A percentile compares a stretch with the other conserved stretches of the same genome.
These are phyloP conservation scores for Leccinum rimulosum DNA, from an alignment of 768 basidiomycete species.

Conservation along the genomic window DNA sequence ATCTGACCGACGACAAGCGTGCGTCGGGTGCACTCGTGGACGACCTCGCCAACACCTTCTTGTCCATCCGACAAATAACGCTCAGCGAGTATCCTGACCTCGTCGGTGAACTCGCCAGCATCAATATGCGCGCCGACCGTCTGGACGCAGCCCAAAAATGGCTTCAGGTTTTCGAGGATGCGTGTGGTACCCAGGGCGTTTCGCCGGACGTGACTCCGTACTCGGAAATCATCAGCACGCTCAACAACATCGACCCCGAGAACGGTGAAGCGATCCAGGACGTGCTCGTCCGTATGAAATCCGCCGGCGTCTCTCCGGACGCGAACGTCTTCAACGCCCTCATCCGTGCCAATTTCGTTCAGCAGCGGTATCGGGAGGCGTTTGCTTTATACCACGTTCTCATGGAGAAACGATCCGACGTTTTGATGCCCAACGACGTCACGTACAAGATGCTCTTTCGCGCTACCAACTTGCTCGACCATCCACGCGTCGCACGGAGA, in stretches of 20 bases:
- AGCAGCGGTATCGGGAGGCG: slow-evolving; percentile 32
- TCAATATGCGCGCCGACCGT: slow-evolving; percentile 34
- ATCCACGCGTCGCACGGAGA: slow-evolving; percentile 24
- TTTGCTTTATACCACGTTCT: slow-evolving; percentile 45
- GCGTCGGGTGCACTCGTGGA: slow-evolving; percentile 19
- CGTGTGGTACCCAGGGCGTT: slow-evolving; percentile 17
- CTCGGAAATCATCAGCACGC: slow-evolving; percentile 37
- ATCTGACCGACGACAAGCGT: slow-evolving; percentile 16
- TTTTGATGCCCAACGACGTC: slow-evolving; percentile 38
- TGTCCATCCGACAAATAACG: slow-evolving; percentile 14
- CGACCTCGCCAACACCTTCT: slow-evolving; percentile 21
- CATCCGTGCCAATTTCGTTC: slow-evolving; percentile 39
- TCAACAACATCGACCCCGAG: slow-evolving; percentile 31
- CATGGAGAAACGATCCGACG: slow-evolving; percentile 29
- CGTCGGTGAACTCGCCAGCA: slow-evolving; percentile 37
- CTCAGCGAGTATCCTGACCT: slow-evolving; percentile 32
- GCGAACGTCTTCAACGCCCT: slow-evolving; percentile 48
- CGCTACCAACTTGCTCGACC: slow-evolving; percentile 18
- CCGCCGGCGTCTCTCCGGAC: slow-evolving; percentile 37
- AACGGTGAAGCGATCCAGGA: slow-evolving; percentile 33
- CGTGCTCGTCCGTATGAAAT: slow-evolving; percentile 40
- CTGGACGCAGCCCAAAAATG: slow-evolving; percentile 31
- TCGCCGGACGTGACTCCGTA: slow-evolving; percentile 31
- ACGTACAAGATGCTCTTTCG: slow-evolving; percentile 48
- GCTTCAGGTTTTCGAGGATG: slow-evolving; percentile 25